phyloP scores from a whole-genome alignment of 2,329 filamentous ascomycete species.

The Pestalotiopsis sp. region DNA sequence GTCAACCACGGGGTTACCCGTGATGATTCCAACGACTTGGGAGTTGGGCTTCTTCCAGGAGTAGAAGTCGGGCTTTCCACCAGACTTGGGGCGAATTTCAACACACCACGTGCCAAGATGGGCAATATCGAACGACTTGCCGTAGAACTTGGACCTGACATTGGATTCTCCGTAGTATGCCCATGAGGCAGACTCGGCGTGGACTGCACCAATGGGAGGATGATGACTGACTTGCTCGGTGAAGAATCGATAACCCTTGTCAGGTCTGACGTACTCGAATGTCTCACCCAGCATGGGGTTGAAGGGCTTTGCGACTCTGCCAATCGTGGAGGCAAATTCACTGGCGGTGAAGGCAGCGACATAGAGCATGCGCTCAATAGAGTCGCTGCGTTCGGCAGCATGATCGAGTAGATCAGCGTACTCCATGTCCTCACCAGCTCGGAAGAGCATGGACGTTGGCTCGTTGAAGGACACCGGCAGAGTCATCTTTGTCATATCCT shows the following conservation, averaged over 20 bases:
- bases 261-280: constrained; percentile 92
- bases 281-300: constrained; percentile 96
- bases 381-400: constrained; percentile 82
- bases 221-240: constrained; percentile 98
- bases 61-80: constrained; percentile 83
- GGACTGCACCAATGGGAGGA: constrained; percentile 90
- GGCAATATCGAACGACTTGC: constrained; percentile 96
- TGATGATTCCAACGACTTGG: constrained; percentile 97
- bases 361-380: constrained; percentile 89
- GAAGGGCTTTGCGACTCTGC: constrained; percentile 96
- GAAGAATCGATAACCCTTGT: constrained; percentile 98
- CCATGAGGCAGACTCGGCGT: constrained; percentile 91
- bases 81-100: constrained; percentile 74
- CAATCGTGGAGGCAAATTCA: constrained; percentile 96
- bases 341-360: constrained; percentile 95
- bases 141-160: constrained; percentile 96
- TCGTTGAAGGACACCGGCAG: constrained; percentile 98
- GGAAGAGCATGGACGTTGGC: constrained; percentile 91
- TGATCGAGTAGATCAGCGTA: constrained; percentile 91
- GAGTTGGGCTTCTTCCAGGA: constrained; percentile 99
- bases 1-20: constrained; percentile 93
- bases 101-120: constrained; percentile 97
- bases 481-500: constrained; percentile 99
- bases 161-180: constrained; percentile 97
- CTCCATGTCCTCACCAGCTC: constrained; percentile 97